A percentile compares a stretch with the other conserved stretches of the same genome.
phyloP scores from a whole-genome alignment of 2,329 filamentous ascomycete genomes.

The Botrytis deweyae region DNA sequence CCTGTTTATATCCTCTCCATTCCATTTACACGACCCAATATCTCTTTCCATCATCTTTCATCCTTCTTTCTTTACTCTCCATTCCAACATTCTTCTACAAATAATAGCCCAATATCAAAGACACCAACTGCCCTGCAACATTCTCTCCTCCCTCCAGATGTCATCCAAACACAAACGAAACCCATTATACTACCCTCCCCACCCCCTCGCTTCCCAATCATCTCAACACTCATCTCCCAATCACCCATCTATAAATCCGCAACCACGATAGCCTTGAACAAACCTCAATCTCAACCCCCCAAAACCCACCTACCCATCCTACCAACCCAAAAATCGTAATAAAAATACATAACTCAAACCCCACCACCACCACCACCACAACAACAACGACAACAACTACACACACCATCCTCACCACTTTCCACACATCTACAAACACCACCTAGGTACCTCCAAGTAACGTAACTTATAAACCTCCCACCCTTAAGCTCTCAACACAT shows the following conservation, averaged over 20 bases:
- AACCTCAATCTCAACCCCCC: too few species aligned
- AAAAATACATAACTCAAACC: too few species aligned
- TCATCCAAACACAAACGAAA: background rate
- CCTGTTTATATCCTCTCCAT: background rate
- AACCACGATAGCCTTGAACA: background rate
- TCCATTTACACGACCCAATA: background rate
- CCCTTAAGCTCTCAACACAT: background rate
- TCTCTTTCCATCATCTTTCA: background rate
- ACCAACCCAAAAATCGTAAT: too few species aligned
- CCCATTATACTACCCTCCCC: background rate
- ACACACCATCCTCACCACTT: background rate
- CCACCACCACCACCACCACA: too few species aligned
- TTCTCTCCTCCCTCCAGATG: background rate
- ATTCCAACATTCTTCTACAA: too few species aligned
- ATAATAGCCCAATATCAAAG: too few species aligned
- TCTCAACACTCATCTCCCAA: background rate
- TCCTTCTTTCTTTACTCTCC: too few species aligned
- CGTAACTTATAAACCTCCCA: fast-evolving
- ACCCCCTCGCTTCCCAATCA: background rate
- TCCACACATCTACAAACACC: background rate
- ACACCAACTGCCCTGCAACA: fast-evolving
- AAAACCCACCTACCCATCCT: too few species aligned
- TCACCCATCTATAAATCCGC: background rate
- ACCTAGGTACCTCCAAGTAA: too few species aligned
- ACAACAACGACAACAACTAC: too few species aligned